Percentiles rank a stretch among this genome's conserved stretches.
These are phyloP conservation scores for Chytridium lagenaria DNA, from an alignment of 371 early-diverging fungal genomes.

Conservation along the genomic window DNA sequence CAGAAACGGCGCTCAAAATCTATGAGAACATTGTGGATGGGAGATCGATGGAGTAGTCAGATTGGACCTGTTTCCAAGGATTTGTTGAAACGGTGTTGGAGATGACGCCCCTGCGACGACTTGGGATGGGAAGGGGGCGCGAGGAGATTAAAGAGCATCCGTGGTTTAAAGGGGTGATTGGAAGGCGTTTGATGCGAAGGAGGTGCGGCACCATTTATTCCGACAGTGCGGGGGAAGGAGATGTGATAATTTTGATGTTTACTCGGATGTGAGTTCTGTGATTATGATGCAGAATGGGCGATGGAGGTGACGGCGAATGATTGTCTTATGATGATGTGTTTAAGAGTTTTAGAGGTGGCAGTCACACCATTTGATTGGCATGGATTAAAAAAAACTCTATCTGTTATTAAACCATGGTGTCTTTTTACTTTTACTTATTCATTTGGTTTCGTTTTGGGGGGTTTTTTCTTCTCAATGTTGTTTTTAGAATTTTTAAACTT, in stretches of 20 bases:
- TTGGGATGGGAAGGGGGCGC: constrained; percentile 67
- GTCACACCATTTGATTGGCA: no score
- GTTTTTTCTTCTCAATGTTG: no score
- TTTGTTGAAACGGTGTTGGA: constrained; percentile 66
- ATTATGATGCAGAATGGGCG: constrained; percentile 31
- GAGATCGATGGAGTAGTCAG: constrained; percentile 72
- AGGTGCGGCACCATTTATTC: constrained; percentile 74
- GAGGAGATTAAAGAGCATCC: constrained; percentile 85
- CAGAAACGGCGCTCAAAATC: constrained; percentile 70
- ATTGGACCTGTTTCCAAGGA: constrained; percentile 71
- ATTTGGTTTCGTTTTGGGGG: no score
- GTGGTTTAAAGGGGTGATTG: constrained; percentile 81
- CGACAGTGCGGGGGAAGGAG: constrained; percentile 40
- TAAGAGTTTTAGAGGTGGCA: constrained; percentile 30
- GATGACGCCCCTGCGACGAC: constrained; percentile 25
- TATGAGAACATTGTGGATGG: constrained; percentile 76
- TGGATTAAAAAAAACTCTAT: no score
- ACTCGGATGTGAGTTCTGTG: constrained; percentile 35
- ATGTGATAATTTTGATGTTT: constrained; percentile 37
- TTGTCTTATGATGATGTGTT: constrained; percentile 29
- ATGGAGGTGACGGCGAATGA: constrained; percentile 24
- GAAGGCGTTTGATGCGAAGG: constrained; percentile 64
- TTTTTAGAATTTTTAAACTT: no score
- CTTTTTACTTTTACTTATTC: no score
- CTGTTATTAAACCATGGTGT: no score